Evolutionary conservation across 495 filamentous ascomycete genomes (phyloP), one percentile per base, ranked within the genome.

Genomic region (Penicillium egyptiacum): DNA sequence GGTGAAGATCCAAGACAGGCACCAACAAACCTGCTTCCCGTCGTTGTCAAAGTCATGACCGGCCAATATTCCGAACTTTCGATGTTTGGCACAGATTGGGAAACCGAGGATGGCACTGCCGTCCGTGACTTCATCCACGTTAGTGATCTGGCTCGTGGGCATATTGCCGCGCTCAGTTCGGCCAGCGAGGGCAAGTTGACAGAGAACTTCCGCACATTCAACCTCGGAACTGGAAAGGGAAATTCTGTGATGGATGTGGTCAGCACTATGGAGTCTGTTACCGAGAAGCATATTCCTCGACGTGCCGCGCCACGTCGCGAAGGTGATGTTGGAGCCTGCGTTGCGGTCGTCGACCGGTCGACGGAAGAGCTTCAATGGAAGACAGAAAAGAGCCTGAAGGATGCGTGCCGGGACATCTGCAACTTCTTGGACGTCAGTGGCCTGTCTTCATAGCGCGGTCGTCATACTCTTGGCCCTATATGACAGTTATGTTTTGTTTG

Each of bases 311-410:
- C 84, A 28, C 83, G 83, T 30, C 83, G 90, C 48, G 76, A 93
- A 11, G 85, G 88, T 14, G 94, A 95, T 68, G 81, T 96, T 76
- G 64, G 92, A 82, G 54, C 90, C 86, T 77, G 92, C 88, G 60
- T 77, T 87, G 67, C 92, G 40, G 88, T 93, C 68, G 90, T 89
- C 28, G 82, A 83, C n/a, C 82, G 88, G 39, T 91, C 92, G 11
- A 91, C 91, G 60, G 69, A 85, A 63, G 92, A 96, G 79, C 83
- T 96, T n/a, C 75, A 83, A 17, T 96, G 92, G 92, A 91, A 90
- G 78, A 92, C 92, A 9, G 80, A 92, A 69, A 82, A 87, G 53
- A 88, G 88, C 3, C 76, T 96, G 62, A 88, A 90, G 69, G 82
- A 93, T 69, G 89, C 90, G 3, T 96, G 92, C 69, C 78, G 81